phyloP scores from a whole-genome alignment of 2,329 filamentous ascomycete genomes.

The Alternaria rosae region DNA sequence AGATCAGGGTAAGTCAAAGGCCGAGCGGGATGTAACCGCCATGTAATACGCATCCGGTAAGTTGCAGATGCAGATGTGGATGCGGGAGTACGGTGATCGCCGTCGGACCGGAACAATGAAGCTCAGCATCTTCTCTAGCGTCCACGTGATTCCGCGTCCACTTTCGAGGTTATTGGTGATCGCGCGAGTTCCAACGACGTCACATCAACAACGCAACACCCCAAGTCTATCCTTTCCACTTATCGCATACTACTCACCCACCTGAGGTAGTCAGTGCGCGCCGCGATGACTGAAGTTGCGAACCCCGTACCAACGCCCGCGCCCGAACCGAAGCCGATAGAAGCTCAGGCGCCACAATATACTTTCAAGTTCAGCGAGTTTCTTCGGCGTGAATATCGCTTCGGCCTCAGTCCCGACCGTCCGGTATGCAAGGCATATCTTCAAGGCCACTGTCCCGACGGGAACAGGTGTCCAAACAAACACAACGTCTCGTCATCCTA shows the following conservation, averaged over 20 bases:
- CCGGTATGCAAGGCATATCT: slow-evolving; percentile 87
- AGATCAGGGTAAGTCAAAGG: not conserved
- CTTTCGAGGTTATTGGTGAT: not conserved
- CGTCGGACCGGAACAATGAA: not conserved
- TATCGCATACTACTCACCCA: not conserved
- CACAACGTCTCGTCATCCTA: slow-evolving; percentile 71
- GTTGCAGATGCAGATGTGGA: slow-evolving; percentile 12
- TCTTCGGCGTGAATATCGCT: slow-evolving; percentile 81
- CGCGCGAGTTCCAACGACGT: not conserved
- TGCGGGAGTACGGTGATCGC: slow-evolving; percentile 1
- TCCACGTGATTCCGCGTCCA: slow-evolving; percentile 13
- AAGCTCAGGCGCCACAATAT: slow-evolving; percentile 55
- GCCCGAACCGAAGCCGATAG: slow-evolving; percentile 40
- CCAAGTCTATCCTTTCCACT: not conserved
- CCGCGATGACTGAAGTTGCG: slow-evolving; percentile 42
- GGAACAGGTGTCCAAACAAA: slow-evolving; percentile 83
- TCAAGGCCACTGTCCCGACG: slow-evolving; percentile 85
- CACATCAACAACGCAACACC: not conserved
- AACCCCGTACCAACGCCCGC: slow-evolving; percentile 21
- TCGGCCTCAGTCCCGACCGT: slow-evolving; percentile 73
- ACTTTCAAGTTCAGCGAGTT: slow-evolving; percentile 87
- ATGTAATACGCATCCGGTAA: slow-evolving; percentile 5
- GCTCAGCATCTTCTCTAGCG: not conserved
- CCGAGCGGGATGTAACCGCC: slow-evolving; percentile 1
- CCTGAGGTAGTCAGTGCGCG: not conserved